Evolutionary conservation across 2,329 filamentous ascomycete species (phyloP).

Genomic region (Trichophyton schoenleinii): DNA sequence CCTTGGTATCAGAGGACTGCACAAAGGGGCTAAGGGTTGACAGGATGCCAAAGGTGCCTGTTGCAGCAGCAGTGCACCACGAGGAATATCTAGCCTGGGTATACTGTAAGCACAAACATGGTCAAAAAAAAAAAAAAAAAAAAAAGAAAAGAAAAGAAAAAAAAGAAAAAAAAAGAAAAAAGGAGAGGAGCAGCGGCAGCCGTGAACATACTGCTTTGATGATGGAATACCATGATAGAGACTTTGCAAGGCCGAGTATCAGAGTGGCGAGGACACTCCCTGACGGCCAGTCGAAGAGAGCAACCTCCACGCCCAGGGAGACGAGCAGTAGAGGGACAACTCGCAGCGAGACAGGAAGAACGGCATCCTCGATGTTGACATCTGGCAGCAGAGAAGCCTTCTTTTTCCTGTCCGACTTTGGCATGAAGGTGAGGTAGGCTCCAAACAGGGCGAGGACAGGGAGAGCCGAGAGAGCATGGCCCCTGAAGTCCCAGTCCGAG

Average conservation of each 20-base stretch:
- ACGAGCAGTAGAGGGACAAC: conserved; percentile 3
- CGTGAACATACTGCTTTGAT: conserved; percentile 7
- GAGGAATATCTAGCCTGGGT: background rate
- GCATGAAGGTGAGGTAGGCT: conserved; percentile 18
- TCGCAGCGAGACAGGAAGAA: conserved; percentile 6
- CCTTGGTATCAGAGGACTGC: conserved; percentile 1
- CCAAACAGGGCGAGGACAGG: conserved; percentile 21
- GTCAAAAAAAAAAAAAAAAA: background rate
- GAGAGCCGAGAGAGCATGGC: conserved; percentile 18
- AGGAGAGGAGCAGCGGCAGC: no score
- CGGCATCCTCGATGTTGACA: conserved; percentile 3
- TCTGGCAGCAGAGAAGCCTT: background rate
- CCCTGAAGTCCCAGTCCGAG: conserved; percentile 19
- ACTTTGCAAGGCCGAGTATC: background rate
- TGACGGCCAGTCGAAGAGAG: conserved; percentile 2
- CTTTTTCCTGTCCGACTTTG: background rate
- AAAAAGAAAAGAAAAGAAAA: no score
- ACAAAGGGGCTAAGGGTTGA: conserved; percentile 6
- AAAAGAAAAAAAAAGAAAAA: no score
- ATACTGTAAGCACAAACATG: background rate
- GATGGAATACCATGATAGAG: conserved; percentile 9
- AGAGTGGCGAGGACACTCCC: background rate
- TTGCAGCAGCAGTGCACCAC: conserved; percentile 5
- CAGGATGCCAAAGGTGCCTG: conserved; percentile 6
- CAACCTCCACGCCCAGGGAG: background rate